These are phyloP conservation scores for Arxiozyma bovina DNA, from an alignment of 1,139 yeast genomes.

Conservation along the genomic window DNA sequence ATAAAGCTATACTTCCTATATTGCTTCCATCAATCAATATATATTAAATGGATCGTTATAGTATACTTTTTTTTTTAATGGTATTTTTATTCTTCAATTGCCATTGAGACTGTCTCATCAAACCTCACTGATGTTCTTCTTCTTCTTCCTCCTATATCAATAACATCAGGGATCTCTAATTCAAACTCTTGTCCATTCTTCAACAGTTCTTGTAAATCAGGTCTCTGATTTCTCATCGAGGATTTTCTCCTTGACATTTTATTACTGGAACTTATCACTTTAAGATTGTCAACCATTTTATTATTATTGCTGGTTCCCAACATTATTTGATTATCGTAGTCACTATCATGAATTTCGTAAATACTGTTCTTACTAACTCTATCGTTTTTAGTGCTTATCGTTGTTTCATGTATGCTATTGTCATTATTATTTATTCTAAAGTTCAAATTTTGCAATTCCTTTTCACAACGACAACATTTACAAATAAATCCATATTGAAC, in stretches of 20 bases:
- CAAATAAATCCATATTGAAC: constrained; percentile 85
- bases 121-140: constrained; percentile 61
- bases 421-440: no score
- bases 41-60: background rate
- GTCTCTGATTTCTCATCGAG: constrained; percentile 31
- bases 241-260: constrained; percentile 25
- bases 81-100: constrained; percentile 28
- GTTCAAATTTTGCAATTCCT: constrained; percentile 32
- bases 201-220: constrained; percentile 43
- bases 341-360: background rate
- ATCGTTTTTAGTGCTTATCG: background rate
- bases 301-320: no score
- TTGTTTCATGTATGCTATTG: background rate
- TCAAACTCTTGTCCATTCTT: constrained; percentile 43
- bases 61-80: background rate
- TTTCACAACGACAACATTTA: constrained; percentile 54
- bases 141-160: constrained; percentile 35
- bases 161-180: constrained; percentile 36
- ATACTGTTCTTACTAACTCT: background rate
- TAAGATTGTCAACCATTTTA: background rate
- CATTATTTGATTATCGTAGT: no score
- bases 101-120: constrained; percentile 51
- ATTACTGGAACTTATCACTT: background rate
- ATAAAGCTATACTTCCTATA: no score
- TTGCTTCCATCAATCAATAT: no score